phyloP scores from a whole-genome alignment of 1,139 yeast genomes.

The Diutina neorugosa region DNA sequence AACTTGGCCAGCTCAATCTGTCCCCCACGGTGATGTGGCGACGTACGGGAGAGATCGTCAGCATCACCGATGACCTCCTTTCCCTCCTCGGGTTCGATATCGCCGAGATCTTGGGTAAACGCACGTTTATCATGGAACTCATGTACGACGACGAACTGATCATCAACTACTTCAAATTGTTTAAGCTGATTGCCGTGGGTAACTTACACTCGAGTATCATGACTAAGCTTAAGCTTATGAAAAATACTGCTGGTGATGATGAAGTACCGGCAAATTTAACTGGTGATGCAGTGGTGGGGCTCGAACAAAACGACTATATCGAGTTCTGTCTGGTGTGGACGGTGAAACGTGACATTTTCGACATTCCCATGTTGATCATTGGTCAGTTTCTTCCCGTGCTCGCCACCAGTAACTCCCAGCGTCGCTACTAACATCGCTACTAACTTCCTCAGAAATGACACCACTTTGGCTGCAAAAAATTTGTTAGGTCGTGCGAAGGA shows the following conservation, averaged over 20 bases:
- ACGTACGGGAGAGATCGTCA: conserved; percentile 66
- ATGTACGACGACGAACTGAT: conserved; percentile 39
- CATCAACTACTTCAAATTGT: conserved; percentile 29
- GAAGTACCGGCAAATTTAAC: not conserved
- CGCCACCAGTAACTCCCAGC: conserved; percentile 24
- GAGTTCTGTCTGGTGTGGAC: conserved; percentile 54
- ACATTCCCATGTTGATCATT: conserved; percentile 55
- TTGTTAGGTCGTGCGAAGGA: not conserved
- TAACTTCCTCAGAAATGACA: not conserved
- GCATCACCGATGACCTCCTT: conserved; percentile 55
- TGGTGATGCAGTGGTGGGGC: conserved; percentile 9
- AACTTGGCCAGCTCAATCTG: conserved; percentile 42
- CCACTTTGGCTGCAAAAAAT: not conserved
- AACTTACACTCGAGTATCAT: conserved; percentile 37
- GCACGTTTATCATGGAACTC: conserved; percentile 40
- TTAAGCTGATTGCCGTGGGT: conserved; percentile 40
- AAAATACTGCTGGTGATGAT: conserved; percentile 11
- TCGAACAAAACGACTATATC: conserved; percentile 17
- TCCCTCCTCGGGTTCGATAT: conserved; percentile 46
- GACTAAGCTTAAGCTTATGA: conserved; percentile 34
- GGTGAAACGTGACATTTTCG: conserved; percentile 75
- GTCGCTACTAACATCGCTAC: not conserved
- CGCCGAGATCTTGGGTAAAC: conserved; percentile 34
- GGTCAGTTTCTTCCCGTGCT: conserved; percentile 35
- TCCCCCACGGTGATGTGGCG: conserved; percentile 72